Evolutionary conservation across 2,329 filamentous ascomycete genomes (phyloP).

Genomic region (Cladosporium sp.): DNA sequence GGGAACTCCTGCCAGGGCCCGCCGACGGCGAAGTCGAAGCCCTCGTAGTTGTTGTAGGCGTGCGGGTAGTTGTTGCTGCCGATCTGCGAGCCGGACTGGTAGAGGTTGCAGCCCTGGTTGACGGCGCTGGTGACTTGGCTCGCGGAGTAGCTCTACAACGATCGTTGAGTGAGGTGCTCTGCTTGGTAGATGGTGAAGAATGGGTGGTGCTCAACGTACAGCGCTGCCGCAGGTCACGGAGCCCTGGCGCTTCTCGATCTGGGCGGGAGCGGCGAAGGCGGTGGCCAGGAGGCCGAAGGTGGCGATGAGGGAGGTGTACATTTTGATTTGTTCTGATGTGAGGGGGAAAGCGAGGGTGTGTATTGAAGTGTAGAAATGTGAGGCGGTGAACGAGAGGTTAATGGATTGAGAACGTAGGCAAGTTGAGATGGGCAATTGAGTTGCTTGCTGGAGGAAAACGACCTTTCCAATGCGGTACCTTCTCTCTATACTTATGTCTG

Average conservation of each 20-base stretch:
- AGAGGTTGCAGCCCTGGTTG: conserved; percentile 49
- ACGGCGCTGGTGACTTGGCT: conserved; percentile 48
- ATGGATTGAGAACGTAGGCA: neutral
- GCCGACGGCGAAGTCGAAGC: conserved; percentile 54
- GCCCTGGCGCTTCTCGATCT: conserved; percentile 39
- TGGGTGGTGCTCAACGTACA: no score
- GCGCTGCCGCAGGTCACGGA: conserved; percentile 51
- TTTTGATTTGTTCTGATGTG: conserved; percentile 20
- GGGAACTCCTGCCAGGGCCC: conserved; percentile 64
- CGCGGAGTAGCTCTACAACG: conserved; percentile 45
- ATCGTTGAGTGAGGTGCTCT: neutral
- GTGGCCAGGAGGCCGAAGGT: conserved; percentile 27
- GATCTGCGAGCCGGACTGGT: conserved; percentile 34
- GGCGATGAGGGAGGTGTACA: conserved; percentile 28
- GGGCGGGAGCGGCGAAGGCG: conserved; percentile 23
- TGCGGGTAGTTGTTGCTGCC: conserved; percentile 33
- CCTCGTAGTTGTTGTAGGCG: conserved; percentile 43
- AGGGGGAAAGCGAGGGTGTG: conserved; percentile 12
- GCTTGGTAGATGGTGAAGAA: neutral
- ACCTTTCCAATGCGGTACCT: conserved; percentile 14
- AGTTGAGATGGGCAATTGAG: neutral
- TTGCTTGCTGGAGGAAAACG: conserved; percentile 2
- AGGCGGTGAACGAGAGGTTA: conserved; percentile 8
- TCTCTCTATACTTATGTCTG: conserved; percentile 12
- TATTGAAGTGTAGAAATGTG: conserved; percentile 3